Evolutionary conservation across 139 green algal species (phyloP), one percentile per base, ranked within the genome.

Genomic region (Chlorella sp.): DNA sequence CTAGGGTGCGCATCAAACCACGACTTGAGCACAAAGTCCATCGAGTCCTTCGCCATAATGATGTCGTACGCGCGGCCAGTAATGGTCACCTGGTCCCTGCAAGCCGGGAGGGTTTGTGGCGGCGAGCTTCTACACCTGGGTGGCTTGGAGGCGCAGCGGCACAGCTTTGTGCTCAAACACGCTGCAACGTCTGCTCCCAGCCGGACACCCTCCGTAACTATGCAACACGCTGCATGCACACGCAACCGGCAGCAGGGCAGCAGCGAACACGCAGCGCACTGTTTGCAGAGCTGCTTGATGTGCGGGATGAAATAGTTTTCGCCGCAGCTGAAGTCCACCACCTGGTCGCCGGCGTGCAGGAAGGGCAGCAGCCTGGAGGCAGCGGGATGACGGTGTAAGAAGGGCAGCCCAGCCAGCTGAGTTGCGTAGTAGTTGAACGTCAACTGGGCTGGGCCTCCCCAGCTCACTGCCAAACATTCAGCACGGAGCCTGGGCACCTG

Each of bases 321-420:
- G 2, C 92, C 92, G 86, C 92, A 95, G 76, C 82, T 92, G 82
- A 94, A 93, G 80, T 95, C 92, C 67, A 95, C 92, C 43, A 95
- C 73, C 80, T 81, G 73, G 82, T 91, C 88, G 30, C 84, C 81
- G 48, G 44, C 40, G 20, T 40, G 43, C 80, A 90, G 51, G 19
- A 62, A 78, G 58, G 60, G 9, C 11, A 30, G 40, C 43, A 88
- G 51, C 65, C 85, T 73, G 48, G 2, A 56, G 44, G 9, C 43
- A 73, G 13, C 5, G 69, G 13, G 64, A 8, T 26, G 64, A 36
- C 32, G 1, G 34, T 20, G 22, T 34, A 14, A 36, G 36, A 44
- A 32, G 34, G 1, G 34, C n/a, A n/a, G 16, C n/a, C 0, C 32
- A 36, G 34, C 1, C 67, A 73, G 36, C 67, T 44, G 32, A 73